Conservation (phyloP, 192 early-diverging fungal genomes). For the Entophlyctis helioformis region DNA sequence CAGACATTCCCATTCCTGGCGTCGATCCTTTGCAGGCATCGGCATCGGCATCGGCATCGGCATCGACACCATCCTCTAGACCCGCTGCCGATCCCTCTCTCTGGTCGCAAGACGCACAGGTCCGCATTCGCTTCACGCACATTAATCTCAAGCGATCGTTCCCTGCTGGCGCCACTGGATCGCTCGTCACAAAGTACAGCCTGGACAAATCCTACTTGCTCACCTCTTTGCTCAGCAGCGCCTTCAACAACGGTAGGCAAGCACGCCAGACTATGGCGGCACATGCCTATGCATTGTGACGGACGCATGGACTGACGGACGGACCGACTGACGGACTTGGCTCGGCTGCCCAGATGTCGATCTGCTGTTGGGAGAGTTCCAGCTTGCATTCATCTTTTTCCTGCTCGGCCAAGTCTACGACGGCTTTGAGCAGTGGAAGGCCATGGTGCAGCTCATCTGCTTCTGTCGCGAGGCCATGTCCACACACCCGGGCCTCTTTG, state of each 20-base stretch:
- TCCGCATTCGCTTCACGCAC: slow-evolving; percentile 44
- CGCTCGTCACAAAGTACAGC: slow-evolving; percentile 64
- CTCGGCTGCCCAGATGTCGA: slow-evolving; percentile 18
- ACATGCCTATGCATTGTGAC: background rate
- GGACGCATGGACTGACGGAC: background rate
- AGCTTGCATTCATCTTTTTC: slow-evolving; percentile 69
- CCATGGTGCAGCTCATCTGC: slow-evolving; percentile 58
- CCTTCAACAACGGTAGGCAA: slow-evolving; percentile 4
- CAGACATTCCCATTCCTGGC: slow-evolving; percentile 23
- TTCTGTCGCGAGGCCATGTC: slow-evolving; percentile 47
- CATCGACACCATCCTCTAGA: too few relatives aligned
- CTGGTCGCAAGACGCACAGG: too few relatives aligned
- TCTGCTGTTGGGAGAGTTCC: slow-evolving; percentile 64
- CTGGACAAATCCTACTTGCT: slow-evolving; percentile 85
- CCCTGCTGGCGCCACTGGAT: slow-evolving; percentile 50
- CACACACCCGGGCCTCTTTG: slow-evolving; percentile 29
- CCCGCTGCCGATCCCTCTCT: too few relatives aligned
- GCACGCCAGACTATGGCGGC: background rate
- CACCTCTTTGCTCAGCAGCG: slow-evolving; percentile 30
- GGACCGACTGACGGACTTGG: background rate
- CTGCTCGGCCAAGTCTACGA: slow-evolving; percentile 72
- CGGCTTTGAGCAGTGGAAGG: slow-evolving; percentile 82
- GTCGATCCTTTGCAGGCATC: background rate
- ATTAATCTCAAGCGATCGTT: slow-evolving; percentile 78
- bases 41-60: too few relatives aligned